Conservation (phyloP, 1,284 basidiomycete species). For the Boletus mariae region DNA sequence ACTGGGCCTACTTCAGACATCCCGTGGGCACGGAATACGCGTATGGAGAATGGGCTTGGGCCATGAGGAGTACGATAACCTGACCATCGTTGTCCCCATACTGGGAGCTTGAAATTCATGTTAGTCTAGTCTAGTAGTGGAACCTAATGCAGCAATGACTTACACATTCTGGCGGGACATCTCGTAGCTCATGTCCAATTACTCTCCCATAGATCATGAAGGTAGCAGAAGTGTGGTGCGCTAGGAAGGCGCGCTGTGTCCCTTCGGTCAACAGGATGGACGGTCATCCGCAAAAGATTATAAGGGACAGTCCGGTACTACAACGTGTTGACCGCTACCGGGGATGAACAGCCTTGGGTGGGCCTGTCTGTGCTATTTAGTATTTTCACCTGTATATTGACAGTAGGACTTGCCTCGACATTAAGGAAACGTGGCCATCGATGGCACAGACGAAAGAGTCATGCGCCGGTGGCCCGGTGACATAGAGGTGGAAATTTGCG, state of each 20-base stretch:
- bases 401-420: constrained; percentile 17
- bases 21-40: constrained; percentile 17
- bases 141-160: constrained; percentile 12
- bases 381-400: constrained; percentile 16
- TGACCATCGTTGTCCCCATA: constrained; percentile 35
- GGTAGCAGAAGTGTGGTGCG: constrained; percentile 14
- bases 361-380: constrained; percentile 8
- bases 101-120: constrained; percentile 22
- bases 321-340: constrained; percentile 25
- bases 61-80: constrained; percentile 22
- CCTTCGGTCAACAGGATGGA: constrained; percentile 15
- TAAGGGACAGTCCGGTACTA: constrained; percentile 21
- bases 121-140: constrained; percentile 12
- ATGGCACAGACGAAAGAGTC: constrained; percentile 11
- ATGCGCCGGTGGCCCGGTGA: constrained; percentile 16
- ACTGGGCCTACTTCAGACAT: constrained; percentile 25
- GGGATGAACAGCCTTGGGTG: constrained; percentile 28
- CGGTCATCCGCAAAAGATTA: constrained; percentile 24
- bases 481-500: constrained; percentile 9
- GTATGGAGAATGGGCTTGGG: constrained; percentile 29
- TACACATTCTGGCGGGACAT: constrained; percentile 30
- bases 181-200: constrained; percentile 32
- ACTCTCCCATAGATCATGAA: constrained; percentile 31
- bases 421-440: constrained; percentile 28
- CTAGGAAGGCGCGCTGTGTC: constrained; percentile 13